These are phyloP conservation scores for Acanthamoeba royreba DNA, from an alignment of 208 protist genomes.

Conservation along the genomic window DNA sequence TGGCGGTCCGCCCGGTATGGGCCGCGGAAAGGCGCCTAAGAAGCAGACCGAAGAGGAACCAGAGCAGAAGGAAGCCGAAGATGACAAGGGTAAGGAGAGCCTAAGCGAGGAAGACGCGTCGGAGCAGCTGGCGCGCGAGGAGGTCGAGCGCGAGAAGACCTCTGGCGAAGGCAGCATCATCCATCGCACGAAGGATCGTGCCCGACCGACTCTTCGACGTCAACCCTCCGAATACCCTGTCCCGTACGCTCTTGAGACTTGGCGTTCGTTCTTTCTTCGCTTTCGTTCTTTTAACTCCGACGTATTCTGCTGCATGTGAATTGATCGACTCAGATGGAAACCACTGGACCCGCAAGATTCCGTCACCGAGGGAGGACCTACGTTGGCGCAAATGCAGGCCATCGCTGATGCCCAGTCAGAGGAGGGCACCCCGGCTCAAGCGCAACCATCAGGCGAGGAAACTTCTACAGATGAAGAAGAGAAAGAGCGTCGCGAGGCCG, in stretches of 20 bases:
- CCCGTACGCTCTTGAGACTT: not conserved
- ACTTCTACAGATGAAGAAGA: not conserved
- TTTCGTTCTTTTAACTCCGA: not conserved
- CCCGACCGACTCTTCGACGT: not conserved
- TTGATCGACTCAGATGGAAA: not conserved
- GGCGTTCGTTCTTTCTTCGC: not conserved
- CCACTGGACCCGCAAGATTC: not conserved
- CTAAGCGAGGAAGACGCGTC: not conserved
- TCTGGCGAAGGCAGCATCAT: not conserved
- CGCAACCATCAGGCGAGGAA: not conserved
- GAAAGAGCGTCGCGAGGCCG: not conserved
- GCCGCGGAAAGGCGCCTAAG: not conserved
- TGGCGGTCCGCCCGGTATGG: not conserved
- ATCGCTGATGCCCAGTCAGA: not conserved
- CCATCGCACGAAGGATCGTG: not conserved
- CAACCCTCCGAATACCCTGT: not conserved
- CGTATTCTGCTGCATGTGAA: not conserved
- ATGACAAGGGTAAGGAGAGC: not conserved
- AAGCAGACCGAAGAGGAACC: not conserved
- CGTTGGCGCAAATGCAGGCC: not conserved
- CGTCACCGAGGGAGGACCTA: not conserved
- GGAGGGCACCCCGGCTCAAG: not conserved
- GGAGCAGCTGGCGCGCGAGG: not conserved
- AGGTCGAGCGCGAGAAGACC: not conserved
- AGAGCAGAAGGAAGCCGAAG: not conserved